Conservation (phyloP, 2,329 filamentous ascomycete species). For the Xenosphaeropsis pyriputrescens region DNA sequence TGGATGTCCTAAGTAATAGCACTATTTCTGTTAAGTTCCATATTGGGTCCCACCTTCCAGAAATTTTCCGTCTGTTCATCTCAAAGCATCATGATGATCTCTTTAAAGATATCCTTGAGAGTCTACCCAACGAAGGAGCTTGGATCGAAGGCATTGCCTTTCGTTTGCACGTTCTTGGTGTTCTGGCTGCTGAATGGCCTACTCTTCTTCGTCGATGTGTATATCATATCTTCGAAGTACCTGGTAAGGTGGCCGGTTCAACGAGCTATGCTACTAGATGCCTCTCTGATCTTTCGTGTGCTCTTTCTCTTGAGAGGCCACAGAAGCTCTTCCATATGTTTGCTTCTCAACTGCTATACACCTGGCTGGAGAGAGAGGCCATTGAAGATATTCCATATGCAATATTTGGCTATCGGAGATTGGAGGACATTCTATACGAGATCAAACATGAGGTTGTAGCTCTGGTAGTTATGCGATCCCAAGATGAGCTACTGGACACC, state of each 20-base stretch:
- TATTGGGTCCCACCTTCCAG: constrained; percentile 53
- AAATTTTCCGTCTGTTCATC: constrained; percentile 70
- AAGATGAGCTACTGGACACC: constrained; percentile 44
- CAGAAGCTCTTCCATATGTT: constrained; percentile 70
- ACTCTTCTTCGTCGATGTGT: constrained; percentile 76
- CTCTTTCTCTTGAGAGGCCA: constrained; percentile 49
- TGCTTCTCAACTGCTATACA: constrained; percentile 77
- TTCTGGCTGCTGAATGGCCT: constrained; percentile 70
- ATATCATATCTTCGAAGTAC: constrained; percentile 88
- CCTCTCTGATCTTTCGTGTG: constrained; percentile 47
- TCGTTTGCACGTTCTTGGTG: constrained; percentile 60
- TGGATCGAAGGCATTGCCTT: constrained; percentile 75
- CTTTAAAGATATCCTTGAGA: constrained; percentile 70
- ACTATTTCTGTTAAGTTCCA: constrained; percentile 61
- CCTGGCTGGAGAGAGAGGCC: constrained; percentile 60
- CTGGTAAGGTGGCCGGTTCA: constrained; percentile 54
- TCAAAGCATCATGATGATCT: constrained; percentile 71
- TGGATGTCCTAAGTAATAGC: constrained; percentile 54
- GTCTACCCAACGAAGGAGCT: constrained; percentile 57
- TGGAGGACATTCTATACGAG: constrained; percentile 54
- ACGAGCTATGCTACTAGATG: constrained; percentile 59
- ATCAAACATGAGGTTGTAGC: constrained; percentile 67
- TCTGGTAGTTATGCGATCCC: constrained; percentile 68
- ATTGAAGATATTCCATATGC: constrained; percentile 64
- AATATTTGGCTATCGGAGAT: constrained; percentile 66